phyloP scores from a whole-genome alignment of 768 basidiomycete species.

The Leucocoprinus sp. region DNA sequence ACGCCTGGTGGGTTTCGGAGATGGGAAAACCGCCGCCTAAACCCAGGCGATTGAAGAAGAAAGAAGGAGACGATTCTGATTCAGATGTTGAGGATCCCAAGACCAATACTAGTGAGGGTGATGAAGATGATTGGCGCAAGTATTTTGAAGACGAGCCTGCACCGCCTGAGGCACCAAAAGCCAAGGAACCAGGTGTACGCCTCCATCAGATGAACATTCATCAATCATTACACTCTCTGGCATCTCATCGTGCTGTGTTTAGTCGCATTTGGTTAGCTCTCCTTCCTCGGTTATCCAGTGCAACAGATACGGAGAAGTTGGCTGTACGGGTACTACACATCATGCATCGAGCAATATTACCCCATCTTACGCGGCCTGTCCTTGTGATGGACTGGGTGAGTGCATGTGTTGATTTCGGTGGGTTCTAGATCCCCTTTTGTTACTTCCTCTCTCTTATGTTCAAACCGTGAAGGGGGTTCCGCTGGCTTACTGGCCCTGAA shows the following conservation, averaged over 20 bases:
- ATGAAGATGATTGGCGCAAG: constrained; percentile 65
- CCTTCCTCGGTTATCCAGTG: constrained; percentile 46
- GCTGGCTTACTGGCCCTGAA: constrained; percentile 87
- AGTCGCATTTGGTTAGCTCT: constrained; percentile 74
- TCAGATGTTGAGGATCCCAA: constrained; percentile 30
- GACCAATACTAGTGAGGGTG: constrained; percentile 23
- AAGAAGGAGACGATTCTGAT: constrained; percentile 22
- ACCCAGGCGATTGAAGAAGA: constrained; percentile 31
- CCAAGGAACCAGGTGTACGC: constrained; percentile 35
- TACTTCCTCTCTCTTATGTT: background rate
- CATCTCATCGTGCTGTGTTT: constrained; percentile 75
- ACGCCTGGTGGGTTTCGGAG: constrained; percentile 73
- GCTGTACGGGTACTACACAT: constrained; percentile 60
- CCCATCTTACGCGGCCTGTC: constrained; percentile 70
- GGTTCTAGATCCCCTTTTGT: constrained; percentile 16
- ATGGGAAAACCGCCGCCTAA: constrained; percentile 51
- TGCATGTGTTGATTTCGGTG: constrained; percentile 75
- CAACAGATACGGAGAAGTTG: constrained; percentile 28
- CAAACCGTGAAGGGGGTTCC: constrained; percentile 51
- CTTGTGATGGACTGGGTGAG: constrained; percentile 91
- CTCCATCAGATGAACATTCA: constrained; percentile 63
- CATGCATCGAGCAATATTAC: constrained; percentile 78
- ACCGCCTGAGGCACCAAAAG: constrained; percentile 23
- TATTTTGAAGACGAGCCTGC: constrained; percentile 67
- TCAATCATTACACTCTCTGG: constrained; percentile 67